These are phyloP conservation scores for Penicillium palitans DNA, from an alignment of 2,329 filamentous ascomycete genomes.

Conservation along the genomic window DNA sequence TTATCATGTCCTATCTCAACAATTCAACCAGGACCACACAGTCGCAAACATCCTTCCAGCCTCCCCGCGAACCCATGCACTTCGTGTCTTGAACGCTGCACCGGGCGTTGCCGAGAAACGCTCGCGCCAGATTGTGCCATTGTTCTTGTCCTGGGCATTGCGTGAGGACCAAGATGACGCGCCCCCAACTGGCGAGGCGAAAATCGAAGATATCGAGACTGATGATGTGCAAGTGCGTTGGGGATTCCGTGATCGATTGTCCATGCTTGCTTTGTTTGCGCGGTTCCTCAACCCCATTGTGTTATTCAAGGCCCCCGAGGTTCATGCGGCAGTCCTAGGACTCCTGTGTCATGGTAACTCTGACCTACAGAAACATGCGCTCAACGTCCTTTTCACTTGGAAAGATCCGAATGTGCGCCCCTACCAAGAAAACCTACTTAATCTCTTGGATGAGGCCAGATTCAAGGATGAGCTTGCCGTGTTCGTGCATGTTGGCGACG, in stretches of 20 bases:
- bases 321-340: conserved; percentile 71
- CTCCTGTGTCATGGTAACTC: conserved; percentile 84
- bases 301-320: conserved; percentile 73
- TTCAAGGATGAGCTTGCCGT: conserved; percentile 94
- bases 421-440: conserved; percentile 83
- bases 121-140: conserved; percentile 80
- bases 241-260: conserved; percentile 71
- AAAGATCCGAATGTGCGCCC: conserved; percentile 72
- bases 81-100: conserved; percentile 72
- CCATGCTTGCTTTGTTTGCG: conserved; percentile 76
- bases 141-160: conserved; percentile 78
- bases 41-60: conserved; percentile 40
- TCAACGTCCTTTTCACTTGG: conserved; percentile 87
- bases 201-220: conserved; percentile 13
- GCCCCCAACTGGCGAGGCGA: conserved; percentile 17
- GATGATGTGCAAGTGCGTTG: conserved; percentile 34
- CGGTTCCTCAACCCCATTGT: conserved; percentile 85
- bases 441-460: conserved; percentile 82
- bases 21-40: conserved; percentile 65
- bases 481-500: conserved; percentile 71
- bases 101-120: conserved; percentile 80
- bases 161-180: conserved; percentile 50
- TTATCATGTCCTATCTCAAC: conserved; percentile 59
- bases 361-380: conserved; percentile 80
- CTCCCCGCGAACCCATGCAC: conserved; percentile 69